Percentiles rank a stretch among this genome's conserved stretches.
Conservation (phyloP, 179 eudicot species). For the Silene vulgaris region DNA sequence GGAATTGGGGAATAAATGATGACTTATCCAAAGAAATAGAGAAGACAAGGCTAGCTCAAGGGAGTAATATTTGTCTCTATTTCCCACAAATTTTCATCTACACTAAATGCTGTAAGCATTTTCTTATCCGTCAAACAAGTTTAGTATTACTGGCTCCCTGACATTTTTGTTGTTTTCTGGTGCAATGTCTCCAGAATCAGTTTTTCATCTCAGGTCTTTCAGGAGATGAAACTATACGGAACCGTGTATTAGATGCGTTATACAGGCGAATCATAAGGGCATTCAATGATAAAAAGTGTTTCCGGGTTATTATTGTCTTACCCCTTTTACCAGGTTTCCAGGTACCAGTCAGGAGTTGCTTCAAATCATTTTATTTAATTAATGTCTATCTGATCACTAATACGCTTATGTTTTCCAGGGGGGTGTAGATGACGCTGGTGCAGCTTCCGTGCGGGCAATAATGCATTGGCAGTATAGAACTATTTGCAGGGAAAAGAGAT, state of each 20-base stretch:
- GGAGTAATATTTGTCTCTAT: not conserved
- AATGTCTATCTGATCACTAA: conserved; percentile 9
- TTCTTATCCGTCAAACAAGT: not conserved
- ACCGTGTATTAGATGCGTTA: conserved; percentile 81
- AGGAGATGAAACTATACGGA: conserved; percentile 78
- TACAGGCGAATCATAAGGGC: conserved; percentile 82
- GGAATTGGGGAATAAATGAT: not conserved
- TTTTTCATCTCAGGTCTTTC: conserved; percentile 98
- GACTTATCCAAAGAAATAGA: not conserved
- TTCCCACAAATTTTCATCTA: not conserved
- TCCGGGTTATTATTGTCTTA: conserved; percentile 80
- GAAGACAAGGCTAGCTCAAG: not conserved
- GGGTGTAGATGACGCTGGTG: conserved; percentile 95
- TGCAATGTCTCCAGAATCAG: conserved; percentile 67
- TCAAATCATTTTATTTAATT: conserved; percentile 5
- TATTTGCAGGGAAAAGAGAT: conserved; percentile 75
- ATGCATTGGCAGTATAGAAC: conserved; percentile 99
- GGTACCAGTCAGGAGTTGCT: conserved; percentile 40
- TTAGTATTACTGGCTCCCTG: conserved; percentile 15
- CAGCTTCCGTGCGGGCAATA: conserved; percentile 92
- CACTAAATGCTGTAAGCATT: not conserved
- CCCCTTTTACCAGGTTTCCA: conserved; percentile 98
- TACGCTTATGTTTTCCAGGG: conserved; percentile 47
- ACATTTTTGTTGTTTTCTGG: conserved; percentile 12
- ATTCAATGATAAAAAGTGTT: conserved; percentile 71